Evolutionary conservation across 164 flowering plant genomes (phyloP), one percentile per base, ranked within the genome.

Genomic region (Platanus orientalis): DNA sequence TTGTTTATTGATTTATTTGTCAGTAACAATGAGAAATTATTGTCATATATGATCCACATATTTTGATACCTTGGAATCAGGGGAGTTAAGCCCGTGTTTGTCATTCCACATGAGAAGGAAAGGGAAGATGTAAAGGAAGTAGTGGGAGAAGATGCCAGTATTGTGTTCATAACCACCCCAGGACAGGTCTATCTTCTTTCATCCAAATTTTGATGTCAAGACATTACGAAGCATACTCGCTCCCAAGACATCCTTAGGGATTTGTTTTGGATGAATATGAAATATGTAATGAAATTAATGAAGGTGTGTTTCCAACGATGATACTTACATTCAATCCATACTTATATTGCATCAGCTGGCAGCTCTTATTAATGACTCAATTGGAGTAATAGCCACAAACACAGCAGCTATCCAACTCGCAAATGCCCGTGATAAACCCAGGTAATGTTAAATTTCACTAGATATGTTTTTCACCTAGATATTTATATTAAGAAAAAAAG

Each of bases 391-490:
- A 62, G 78, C 91, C 24, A 92, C 98, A 36, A 92, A 92, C 71
- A 89, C 98, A 32, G 95, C 89, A 17, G 98, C 98, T 6, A 72
- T 92, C 53, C 98, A 87, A 68, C 86, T 92, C 6, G 95, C 98
- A 7, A 73, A 77, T 72, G 92, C 98, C 3, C 89, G 95, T 0
- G 80, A 81, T 34, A 89, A 87, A 68, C 94, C 96, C 11, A 76
- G 94, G 96, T 87, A 63, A 74, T 2, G 9, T 56, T 25, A 1
- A 6, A 17, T 16, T 26, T 36, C 26, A 5, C 20, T 27, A 4
- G 21, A 12, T 10, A 19, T 42, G 26, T 12, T 47, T 12, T 29
- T 25, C 32, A 17, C 47, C 19, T n/a, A 10, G 20, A 26, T 17
- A 25, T 9, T 13, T 13, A 58, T 26, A 6, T 51, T 21, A 20